These are phyloP conservation scores for Candida gigantensis DNA, from an alignment of 1,139 yeast species.

Conservation along the genomic window DNA sequence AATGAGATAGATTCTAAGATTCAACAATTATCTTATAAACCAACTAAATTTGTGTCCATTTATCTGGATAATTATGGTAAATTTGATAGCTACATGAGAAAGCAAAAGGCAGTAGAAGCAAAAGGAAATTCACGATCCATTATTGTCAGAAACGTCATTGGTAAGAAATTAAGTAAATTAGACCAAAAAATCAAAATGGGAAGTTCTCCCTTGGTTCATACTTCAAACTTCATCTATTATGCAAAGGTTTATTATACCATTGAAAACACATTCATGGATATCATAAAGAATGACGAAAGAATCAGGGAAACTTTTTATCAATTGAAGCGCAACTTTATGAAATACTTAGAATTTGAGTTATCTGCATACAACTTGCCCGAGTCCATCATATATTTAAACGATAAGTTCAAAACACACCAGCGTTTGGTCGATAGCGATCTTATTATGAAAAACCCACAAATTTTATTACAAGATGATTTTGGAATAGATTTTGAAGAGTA, in stretches of 20 bases:
- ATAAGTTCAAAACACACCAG: constrained; percentile 19
- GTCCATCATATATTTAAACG: constrained; percentile 14
- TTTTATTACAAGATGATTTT: constrained; percentile 13
- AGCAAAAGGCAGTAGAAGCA: constrained; percentile 18
- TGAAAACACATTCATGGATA: constrained; percentile 24
- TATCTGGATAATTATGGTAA: constrained; percentile 21
- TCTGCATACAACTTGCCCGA: constrained; percentile 22
- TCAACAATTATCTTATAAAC: constrained; percentile 35
- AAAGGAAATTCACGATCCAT: constrained; percentile 18
- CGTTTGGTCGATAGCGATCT: constrained; percentile 16
- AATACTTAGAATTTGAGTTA: constrained; percentile 27
- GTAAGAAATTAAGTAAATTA: constrained; percentile 26
- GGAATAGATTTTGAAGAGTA: constrained; percentile 16
- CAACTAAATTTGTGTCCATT: constrained; percentile 32
- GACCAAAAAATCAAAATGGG: constrained; percentile 16
- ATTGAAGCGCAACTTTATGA: constrained; percentile 28
- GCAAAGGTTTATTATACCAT: constrained; percentile 39
- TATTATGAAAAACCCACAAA: constrained; percentile 4
- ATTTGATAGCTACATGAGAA: constrained; percentile 23
- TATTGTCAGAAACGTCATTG: constrained; percentile 31
- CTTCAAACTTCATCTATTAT: constrained; percentile 33
- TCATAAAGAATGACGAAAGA: constrained; percentile 20
- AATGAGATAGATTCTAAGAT: constrained; percentile 27
- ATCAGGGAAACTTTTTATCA: constrained; percentile 20
- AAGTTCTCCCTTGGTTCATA: constrained; percentile 19